Conservation (phyloP, 495 filamentous ascomycete genomes). For the Aspergillus bridgeri region DNA sequence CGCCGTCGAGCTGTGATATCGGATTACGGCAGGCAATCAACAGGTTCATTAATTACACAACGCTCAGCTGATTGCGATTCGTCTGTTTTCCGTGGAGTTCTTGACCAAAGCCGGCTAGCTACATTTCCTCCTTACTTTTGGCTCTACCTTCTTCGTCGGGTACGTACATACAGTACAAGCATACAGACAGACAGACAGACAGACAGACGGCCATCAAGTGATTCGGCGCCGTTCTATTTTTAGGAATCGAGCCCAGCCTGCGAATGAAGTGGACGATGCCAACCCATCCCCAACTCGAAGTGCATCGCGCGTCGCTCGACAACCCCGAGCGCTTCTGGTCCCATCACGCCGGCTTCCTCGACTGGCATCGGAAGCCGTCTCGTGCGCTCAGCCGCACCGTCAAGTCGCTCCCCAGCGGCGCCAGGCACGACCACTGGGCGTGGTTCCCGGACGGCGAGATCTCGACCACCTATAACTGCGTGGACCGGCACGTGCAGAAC, state of each 20-base stretch:
- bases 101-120: neutral
- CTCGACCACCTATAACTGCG: constrained; percentile 85
- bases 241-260: neutral
- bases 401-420: constrained; percentile 48
- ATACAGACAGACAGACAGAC: no score
- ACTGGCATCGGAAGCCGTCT: constrained; percentile 74
- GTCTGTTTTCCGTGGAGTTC: neutral
- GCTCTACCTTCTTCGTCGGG: neutral
- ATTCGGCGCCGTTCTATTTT: neutral
- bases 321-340: constrained; percentile 74
- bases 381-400: constrained; percentile 28
- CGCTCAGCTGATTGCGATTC: neutral
- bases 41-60: neutral
- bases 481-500: constrained; percentile 79
- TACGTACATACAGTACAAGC: no score
- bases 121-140: neutral
- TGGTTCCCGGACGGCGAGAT: constrained; percentile 92
- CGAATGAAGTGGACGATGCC: constrained; percentile 6
- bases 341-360: constrained; percentile 65
- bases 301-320: constrained; percentile 37
- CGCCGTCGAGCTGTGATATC: no score
- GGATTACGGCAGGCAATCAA: neutral
- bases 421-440: constrained; percentile 60
- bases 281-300: constrained; percentile 35
- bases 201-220: neutral